These are phyloP conservation scores for Boletus rubescentipes DNA, from an alignment of 768 basidiomycete genomes.

Conservation along the genomic window DNA sequence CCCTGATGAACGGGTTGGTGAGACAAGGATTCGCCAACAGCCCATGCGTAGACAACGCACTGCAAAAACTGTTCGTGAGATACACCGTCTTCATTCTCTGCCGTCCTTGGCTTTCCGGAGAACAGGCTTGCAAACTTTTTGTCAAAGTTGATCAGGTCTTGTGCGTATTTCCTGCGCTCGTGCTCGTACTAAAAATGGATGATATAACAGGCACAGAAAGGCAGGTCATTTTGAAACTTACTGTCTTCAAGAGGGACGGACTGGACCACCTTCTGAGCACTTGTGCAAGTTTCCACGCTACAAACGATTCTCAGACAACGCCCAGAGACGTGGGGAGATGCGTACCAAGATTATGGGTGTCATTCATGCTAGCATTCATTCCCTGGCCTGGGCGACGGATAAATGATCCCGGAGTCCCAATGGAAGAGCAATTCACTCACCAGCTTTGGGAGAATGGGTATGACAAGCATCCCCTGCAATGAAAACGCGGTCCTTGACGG, in stretches of 20 bases:
- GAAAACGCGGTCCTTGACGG: slow-evolving; percentile 63
- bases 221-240: slow-evolving; percentile 19
- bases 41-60: slow-evolving; percentile 14
- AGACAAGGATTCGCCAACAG: not conserved
- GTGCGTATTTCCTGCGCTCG: slow-evolving; percentile 66
- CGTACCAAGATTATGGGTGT: slow-evolving; percentile 66
- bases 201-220: not conserved
- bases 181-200: slow-evolving; percentile 55
- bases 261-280: slow-evolving; percentile 44
- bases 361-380: slow-evolving; percentile 78
- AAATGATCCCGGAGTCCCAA: not conserved
- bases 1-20: slow-evolving; percentile 21
- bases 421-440: slow-evolving; percentile 28
- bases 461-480: slow-evolving; percentile 78
- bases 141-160: slow-evolving; percentile 73
- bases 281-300: slow-evolving; percentile 48
- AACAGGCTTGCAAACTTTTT: slow-evolving; percentile 63
- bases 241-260: slow-evolving; percentile 39
- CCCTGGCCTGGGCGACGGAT: slow-evolving; percentile 53
- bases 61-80: slow-evolving; percentile 37
- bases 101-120: slow-evolving; percentile 61
- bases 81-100: slow-evolving; percentile 35
- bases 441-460: slow-evolving; percentile 66
- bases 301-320: slow-evolving; percentile 49
- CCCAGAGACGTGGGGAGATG: slow-evolving; percentile 7